Percentiles rank a stretch among this genome's conserved stretches.
Evolutionary conservation across 352 stramenopile genomes (phyloP).

Genomic region (Pythium pyrilobum): DNA sequence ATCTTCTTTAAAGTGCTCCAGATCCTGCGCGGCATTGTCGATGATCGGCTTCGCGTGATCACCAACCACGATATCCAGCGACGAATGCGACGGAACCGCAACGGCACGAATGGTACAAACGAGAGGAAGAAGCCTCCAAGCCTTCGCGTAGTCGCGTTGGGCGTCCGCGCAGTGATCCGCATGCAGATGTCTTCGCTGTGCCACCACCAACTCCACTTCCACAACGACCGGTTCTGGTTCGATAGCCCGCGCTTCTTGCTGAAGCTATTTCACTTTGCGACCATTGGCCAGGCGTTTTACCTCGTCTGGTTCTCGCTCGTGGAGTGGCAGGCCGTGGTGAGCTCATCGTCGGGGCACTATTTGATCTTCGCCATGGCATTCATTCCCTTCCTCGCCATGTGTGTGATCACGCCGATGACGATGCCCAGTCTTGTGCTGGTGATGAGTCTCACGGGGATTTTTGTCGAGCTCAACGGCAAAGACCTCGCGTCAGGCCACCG

Average conservation of each 20-base stretch:
- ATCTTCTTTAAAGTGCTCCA: constrained; percentile 85
- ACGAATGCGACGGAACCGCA: constrained; percentile 18
- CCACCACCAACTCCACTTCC: constrained; percentile 73
- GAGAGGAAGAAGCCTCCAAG: constrained; percentile 17
- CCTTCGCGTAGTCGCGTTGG: constrained; percentile 53
- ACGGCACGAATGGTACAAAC: background rate
- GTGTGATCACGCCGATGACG: constrained; percentile 77
- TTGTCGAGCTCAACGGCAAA: constrained; percentile 67
- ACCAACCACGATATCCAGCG: constrained; percentile 57
- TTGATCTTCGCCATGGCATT: constrained; percentile 60
- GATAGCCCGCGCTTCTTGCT: constrained; percentile 63
- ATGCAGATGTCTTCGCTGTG: constrained; percentile 89
- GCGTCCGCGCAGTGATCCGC: constrained; percentile 64
- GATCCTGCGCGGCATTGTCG: constrained; percentile 78
- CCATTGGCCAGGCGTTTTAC: constrained; percentile 83
- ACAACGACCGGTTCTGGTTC: constrained; percentile 84
- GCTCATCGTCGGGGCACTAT: constrained; percentile 18
- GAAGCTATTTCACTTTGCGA: constrained; percentile 81
- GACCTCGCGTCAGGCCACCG: constrained; percentile 8
- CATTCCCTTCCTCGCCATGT: constrained; percentile 58
- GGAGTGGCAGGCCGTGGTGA: constrained; percentile 37
- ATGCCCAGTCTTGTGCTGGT: constrained; percentile 86
- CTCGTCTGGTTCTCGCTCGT: constrained; percentile 84
- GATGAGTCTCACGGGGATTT: constrained; percentile 84
- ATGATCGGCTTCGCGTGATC: constrained; percentile 73